These are phyloP conservation scores for Pyrus hybrid DNA, from an alignment of 331 rosid species.

Conservation along the genomic window DNA sequence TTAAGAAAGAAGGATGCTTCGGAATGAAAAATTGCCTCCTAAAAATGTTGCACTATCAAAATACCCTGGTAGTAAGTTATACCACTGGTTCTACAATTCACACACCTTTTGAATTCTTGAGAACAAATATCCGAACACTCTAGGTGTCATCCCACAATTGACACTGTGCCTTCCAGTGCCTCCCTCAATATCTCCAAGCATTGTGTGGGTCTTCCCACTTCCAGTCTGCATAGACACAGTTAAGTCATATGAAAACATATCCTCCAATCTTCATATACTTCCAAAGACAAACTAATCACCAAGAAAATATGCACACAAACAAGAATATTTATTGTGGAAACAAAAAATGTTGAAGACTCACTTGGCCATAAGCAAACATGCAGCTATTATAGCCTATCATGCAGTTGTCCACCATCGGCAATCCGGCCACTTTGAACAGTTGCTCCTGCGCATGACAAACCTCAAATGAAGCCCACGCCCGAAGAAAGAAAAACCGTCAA, in stretches of 20 bases:
- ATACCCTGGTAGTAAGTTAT: neutral
- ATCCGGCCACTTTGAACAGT: conserved; percentile 86
- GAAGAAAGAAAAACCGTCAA: neutral
- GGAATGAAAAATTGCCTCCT: neutral
- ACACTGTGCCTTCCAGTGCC: conserved; percentile 96
- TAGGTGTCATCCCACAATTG: conserved; percentile 98
- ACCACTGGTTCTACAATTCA: neutral
- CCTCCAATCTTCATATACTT: neutral
- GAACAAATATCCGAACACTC: conserved; percentile 89
- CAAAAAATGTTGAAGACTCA: conserved; percentile 29
- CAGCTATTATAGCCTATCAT: conserved; percentile 97
- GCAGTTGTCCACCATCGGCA: conserved; percentile 96
- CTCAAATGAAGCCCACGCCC: conserved; percentile 7
- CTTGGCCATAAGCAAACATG: conserved; percentile 99
- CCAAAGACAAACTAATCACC: neutral
- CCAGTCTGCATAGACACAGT: conserved; percentile 54
- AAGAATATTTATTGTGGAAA: neutral
- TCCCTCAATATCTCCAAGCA: conserved; percentile 98
- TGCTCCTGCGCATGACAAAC: conserved; percentile 55
- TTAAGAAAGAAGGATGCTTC: neutral
- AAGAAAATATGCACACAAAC: neutral
- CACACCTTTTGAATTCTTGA: conserved; percentile 91
- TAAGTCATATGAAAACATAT: neutral
- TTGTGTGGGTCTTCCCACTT: conserved; percentile 98
- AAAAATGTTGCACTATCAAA: neutral